Evolutionary conservation across 768 basidiomycete genomes (phyloP).

Genomic region (Gloeostereum incarnatum): DNA sequence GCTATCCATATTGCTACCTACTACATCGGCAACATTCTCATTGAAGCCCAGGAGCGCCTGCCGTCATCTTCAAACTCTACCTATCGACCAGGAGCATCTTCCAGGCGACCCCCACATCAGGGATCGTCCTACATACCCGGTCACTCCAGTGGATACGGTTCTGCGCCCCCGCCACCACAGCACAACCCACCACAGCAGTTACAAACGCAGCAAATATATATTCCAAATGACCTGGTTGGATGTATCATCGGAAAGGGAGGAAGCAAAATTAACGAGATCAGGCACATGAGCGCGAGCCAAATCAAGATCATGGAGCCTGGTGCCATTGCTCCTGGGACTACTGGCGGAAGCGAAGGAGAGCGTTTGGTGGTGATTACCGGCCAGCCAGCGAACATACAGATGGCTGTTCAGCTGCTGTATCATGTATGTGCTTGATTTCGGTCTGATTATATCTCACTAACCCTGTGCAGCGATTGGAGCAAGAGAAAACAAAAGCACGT

Average conservation of each 20-base stretch:
- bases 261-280: constrained; percentile 97
- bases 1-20: constrained; percentile 99
- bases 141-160: constrained; percentile 39
- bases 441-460: not conserved
- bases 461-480: constrained; percentile 62
- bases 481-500: constrained; percentile 86
- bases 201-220: constrained; percentile 97
- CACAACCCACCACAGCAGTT: constrained; percentile 63
- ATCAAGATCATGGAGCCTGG: constrained; percentile 99
- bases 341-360: constrained; percentile 79
- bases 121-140: constrained; percentile 70
- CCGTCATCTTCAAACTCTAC: constrained; percentile 56
- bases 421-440: constrained; percentile 41
- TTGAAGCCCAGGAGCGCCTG: constrained; percentile 83
- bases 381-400: constrained; percentile 89
- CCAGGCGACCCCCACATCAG: constrained; percentile 29
- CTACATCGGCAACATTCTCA: constrained; percentile 96
- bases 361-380: constrained; percentile 95
- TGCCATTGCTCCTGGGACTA: constrained; percentile 57
- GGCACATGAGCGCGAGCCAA: constrained; percentile 89
- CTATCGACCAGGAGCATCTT: constrained; percentile 57
- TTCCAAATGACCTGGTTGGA: constrained; percentile 95
- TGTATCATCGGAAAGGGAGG: constrained; percentile 98
- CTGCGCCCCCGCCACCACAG: constrained; percentile 26
- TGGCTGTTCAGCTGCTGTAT: constrained; percentile 89